Evolutionary conservation across 1,139 yeast species (phyloP).

Genomic region (Pneumocystis sp.): DNA sequence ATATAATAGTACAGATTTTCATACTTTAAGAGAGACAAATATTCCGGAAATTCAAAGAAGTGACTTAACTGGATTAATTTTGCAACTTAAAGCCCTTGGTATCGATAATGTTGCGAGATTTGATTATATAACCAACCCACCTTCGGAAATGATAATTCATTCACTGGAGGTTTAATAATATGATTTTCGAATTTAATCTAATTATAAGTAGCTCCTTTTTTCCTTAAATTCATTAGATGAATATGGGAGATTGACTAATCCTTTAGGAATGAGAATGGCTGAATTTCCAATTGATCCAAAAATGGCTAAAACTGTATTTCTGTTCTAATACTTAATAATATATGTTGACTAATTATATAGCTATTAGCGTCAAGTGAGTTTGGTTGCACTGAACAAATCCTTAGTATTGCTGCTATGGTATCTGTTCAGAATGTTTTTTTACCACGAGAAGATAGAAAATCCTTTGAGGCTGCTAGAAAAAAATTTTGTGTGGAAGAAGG

Average conservation of each 20-base stretch:
- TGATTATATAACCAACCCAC: constrained; percentile 84
- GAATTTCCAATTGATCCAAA: constrained; percentile 75
- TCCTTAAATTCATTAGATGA: constrained; percentile 64
- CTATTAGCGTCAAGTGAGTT: constrained; percentile 59
- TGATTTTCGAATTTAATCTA: not conserved
- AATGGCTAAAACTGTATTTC: constrained; percentile 46
- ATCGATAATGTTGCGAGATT: constrained; percentile 76
- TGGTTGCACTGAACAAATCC: constrained; percentile 60
- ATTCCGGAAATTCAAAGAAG: constrained; percentile 71
- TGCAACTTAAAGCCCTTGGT: constrained; percentile 69
- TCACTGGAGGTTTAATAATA: constrained; percentile 45
- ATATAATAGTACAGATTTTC: constrained; percentile 70
- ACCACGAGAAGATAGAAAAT: constrained; percentile 65
- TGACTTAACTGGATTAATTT: constrained; percentile 61
- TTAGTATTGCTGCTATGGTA: constrained; percentile 64
- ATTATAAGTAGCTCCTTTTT: constrained; percentile 22
- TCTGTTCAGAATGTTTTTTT: constrained; percentile 68
- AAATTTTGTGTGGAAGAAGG: constrained; percentile 73
- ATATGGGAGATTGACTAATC: constrained; percentile 60
- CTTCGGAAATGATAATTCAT: constrained; percentile 80
- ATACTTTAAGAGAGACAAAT: constrained; percentile 62
- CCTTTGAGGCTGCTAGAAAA: constrained; percentile 33
- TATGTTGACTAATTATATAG: constrained; percentile 1
- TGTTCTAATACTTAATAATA: not conserved
- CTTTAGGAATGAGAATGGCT: constrained; percentile 67